Evolutionary conservation across 495 filamentous ascomycete species (phyloP).

Genomic region (Penicillium arizonense): DNA sequence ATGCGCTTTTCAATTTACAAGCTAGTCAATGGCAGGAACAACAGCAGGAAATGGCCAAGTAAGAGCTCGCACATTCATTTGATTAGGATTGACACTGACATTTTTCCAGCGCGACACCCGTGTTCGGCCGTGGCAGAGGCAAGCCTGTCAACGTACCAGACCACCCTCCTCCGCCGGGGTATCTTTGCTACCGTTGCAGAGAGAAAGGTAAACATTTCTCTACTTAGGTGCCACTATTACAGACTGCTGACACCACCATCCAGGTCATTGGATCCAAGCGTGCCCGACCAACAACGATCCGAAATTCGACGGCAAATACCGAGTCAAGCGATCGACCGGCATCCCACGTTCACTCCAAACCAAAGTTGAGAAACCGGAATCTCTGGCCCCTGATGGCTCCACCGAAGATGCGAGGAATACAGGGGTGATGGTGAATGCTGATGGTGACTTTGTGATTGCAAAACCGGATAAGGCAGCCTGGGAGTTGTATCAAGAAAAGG

Average conservation of each 20-base stretch:
- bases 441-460: constrained; percentile 94
- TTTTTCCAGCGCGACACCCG: constrained; percentile 58
- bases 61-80: constrained; percentile 38
- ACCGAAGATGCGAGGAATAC: constrained; percentile 76
- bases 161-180: constrained; percentile 86
- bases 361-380: constrained; percentile 85
- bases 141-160: constrained; percentile 78
- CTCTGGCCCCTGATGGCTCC: constrained; percentile 67
- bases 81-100: constrained; percentile 31
- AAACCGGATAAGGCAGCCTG: constrained; percentile 92
- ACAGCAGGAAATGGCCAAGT: constrained; percentile 91
- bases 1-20: constrained; percentile 81
- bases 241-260: background rate
- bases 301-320: constrained; percentile 84
- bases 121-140: constrained; percentile 54
- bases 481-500: constrained; percentile 94
- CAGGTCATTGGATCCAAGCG: constrained; percentile 93
- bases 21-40: constrained; percentile 84
- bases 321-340: constrained; percentile 92
- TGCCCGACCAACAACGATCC: constrained; percentile 98
- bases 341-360: constrained; percentile 92
- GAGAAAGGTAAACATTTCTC: constrained; percentile 65
- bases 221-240: background rate
- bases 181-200: constrained; percentile 96
- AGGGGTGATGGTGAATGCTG: constrained; percentile 93